Evolutionary conservation across 371 early-diverging fungal genomes (phyloP).

Genomic region (Mortierella sp.): DNA sequence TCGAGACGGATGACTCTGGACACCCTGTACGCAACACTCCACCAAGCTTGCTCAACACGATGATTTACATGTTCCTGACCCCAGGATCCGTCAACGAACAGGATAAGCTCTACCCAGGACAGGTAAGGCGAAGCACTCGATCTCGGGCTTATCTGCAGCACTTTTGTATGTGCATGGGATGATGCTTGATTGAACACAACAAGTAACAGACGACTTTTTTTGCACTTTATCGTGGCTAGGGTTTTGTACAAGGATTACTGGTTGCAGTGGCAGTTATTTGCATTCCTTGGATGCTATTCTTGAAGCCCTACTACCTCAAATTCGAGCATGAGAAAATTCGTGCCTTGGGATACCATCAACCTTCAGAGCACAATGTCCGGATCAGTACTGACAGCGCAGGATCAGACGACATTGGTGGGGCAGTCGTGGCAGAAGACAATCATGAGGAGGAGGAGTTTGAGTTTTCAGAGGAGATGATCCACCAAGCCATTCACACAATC

Average conservation of each 20-base stretch:
- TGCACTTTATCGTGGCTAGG: constrained; percentile 55
- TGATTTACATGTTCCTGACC: constrained; percentile 99
- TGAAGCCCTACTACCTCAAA: constrained; percentile 92
- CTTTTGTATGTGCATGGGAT: too few species aligned
- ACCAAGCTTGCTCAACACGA: constrained; percentile 96
- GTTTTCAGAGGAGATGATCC: constrained; percentile 94
- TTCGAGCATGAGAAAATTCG: constrained; percentile 80
- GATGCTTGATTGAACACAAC: too few species aligned
- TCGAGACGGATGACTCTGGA: constrained; percentile 73
- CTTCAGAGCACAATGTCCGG: constrained; percentile 63
- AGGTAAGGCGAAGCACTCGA: too few species aligned
- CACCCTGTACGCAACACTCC: constrained; percentile 77
- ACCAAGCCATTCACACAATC: constrained; percentile 99
- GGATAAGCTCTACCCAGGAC: constrained; percentile 87
- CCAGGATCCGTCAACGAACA: constrained; percentile 88
- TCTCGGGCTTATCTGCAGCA: too few species aligned
- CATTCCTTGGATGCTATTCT: constrained; percentile 99
- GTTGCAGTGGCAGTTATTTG: constrained; percentile 89
- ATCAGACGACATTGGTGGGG: constrained; percentile 52
- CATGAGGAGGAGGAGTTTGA: constrained; percentile 76
- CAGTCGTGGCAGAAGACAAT: constrained; percentile 36
- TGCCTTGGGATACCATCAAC: constrained; percentile 80
- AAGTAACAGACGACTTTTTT: not conserved
- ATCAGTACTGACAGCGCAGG: constrained; percentile 53
- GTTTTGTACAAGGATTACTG: constrained; percentile 85